Evolutionary conservation across 805 yeast species (phyloP).

Genomic region (Nakazawaea ernobii): DNA sequence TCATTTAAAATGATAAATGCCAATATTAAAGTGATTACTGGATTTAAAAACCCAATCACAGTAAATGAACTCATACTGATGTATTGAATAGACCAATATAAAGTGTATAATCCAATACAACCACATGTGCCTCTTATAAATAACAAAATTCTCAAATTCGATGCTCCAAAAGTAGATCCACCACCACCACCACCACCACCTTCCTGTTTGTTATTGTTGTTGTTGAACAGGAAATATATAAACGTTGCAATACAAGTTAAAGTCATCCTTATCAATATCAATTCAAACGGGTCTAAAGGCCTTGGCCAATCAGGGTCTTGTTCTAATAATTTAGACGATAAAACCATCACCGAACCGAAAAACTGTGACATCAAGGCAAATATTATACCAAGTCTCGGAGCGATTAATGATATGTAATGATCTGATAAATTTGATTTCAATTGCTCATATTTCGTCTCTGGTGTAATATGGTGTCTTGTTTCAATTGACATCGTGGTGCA

Average conservation of each 20-base stretch:
- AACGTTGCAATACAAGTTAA: constrained; percentile 35
- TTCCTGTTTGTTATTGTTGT: constrained; percentile 26
- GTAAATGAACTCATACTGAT: constrained; percentile 39
- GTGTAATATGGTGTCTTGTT: too few relatives aligned
- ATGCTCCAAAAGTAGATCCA: constrained; percentile 38
- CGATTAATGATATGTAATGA: background rate
- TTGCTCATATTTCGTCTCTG: background rate
- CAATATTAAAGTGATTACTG: constrained; percentile 38
- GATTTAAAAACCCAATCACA: constrained; percentile 37
- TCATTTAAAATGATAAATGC: constrained; percentile 35
- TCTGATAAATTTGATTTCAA: background rate
- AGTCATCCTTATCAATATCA: constrained; percentile 35
- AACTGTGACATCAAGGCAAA: constrained; percentile 33
- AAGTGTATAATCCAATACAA: constrained; percentile 36
- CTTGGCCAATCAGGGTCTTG: constrained; percentile 29
- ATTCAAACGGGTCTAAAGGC: constrained; percentile 39
- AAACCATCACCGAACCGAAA: constrained; percentile 39
- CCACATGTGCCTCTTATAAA: constrained; percentile 33
- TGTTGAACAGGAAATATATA: constrained; percentile 25
- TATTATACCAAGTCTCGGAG: constrained; percentile 28
- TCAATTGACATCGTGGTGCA: too few relatives aligned
- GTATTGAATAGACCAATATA: constrained; percentile 38
- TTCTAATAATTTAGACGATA: constrained; percentile 36
- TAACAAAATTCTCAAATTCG: constrained; percentile 24
- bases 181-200: constrained; percentile 19